Conservation (phyloP, 1,284 basidiomycete genomes). For the Pisolithus thermaeus region DNA sequence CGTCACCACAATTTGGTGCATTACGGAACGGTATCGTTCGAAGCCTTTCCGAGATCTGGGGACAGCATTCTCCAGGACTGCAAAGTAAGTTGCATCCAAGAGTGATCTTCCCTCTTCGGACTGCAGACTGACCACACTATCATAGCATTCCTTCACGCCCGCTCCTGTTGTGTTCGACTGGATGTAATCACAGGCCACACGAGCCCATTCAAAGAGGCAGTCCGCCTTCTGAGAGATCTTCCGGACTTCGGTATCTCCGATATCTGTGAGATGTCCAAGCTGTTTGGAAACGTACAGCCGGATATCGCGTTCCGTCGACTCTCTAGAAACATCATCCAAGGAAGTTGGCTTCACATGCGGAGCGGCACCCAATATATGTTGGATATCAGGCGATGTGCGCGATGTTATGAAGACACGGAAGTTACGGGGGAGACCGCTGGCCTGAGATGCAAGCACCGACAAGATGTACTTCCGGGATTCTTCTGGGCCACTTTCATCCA, state of each 20-base stretch:
- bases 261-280: neutral
- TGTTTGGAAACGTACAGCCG: neutral
- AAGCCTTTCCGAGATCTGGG: no score
- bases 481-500: no score
- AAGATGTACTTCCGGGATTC: no score
- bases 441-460: no score
- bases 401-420: neutral
- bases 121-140: neutral
- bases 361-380: neutral
- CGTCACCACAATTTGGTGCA: no score
- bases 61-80: no score
- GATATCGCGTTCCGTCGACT: neutral
- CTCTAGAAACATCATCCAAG: neutral
- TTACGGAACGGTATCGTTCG: no score
- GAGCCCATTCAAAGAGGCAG: conserved; percentile 6
- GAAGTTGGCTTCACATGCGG: neutral
- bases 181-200: conserved; percentile 1
- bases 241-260: neutral
- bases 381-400: neutral
- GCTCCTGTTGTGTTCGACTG: neutral
- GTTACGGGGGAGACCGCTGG: no score
- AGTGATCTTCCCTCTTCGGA: no score
- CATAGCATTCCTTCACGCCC: neutral
- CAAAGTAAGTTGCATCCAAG: no score
- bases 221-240: neutral